A percentile compares a stretch with the other conserved stretches of the same genome.
Conservation (phyloP, 2,329 filamentous ascomycete genomes). For the Trichoderma citrinoviride region DNA sequence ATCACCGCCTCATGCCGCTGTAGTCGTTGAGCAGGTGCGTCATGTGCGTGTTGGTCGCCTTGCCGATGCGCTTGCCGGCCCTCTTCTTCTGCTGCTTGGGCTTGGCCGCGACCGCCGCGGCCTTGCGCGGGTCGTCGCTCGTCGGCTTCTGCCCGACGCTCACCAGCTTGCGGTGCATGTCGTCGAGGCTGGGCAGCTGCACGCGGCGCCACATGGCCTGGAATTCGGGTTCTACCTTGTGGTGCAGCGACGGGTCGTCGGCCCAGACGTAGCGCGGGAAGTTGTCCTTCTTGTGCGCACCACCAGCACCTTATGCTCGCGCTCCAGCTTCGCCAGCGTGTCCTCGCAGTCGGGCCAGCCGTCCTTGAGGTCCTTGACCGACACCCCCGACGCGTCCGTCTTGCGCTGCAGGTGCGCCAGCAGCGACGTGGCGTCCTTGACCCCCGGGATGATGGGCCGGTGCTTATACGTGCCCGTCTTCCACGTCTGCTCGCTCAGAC, state of each 20-base stretch:
- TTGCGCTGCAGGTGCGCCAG: conserved; percentile 78
- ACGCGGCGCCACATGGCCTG: conserved; percentile 78
- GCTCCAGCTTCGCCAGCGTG: conserved; percentile 74
- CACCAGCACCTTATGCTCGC: conserved; percentile 75
- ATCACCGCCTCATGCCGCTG: conserved; percentile 46
- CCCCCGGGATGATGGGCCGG: conserved; percentile 74
- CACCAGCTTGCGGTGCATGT: conserved; percentile 73
- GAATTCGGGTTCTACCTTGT: conserved; percentile 79
- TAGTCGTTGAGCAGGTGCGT: conserved; percentile 74
- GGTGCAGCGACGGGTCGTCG: conserved; percentile 75
- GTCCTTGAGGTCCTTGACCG: conserved; percentile 89
- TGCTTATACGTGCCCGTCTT: conserved; percentile 74
- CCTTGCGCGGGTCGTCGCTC: conserved; percentile 68
- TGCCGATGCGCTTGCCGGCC: conserved; percentile 64
- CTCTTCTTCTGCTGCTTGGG: conserved; percentile 73
- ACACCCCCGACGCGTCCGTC: conserved; percentile 74
- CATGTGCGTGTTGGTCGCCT: conserved; percentile 89
- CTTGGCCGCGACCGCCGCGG: conserved; percentile 46
- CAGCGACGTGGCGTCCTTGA: conserved; percentile 73
- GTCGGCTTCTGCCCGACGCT: conserved; percentile 80
- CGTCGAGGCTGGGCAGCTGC: conserved; percentile 70
- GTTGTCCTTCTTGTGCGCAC: conserved; percentile 91
- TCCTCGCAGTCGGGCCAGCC: conserved; percentile 87
- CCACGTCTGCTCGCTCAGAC: conserved; percentile 65
- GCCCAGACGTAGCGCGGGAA: conserved; percentile 83